A percentile compares a stretch with the other conserved stretches of the same genome.
Conservation (phyloP, 805 yeast species). For the Maudiozyma turicensis region DNA sequence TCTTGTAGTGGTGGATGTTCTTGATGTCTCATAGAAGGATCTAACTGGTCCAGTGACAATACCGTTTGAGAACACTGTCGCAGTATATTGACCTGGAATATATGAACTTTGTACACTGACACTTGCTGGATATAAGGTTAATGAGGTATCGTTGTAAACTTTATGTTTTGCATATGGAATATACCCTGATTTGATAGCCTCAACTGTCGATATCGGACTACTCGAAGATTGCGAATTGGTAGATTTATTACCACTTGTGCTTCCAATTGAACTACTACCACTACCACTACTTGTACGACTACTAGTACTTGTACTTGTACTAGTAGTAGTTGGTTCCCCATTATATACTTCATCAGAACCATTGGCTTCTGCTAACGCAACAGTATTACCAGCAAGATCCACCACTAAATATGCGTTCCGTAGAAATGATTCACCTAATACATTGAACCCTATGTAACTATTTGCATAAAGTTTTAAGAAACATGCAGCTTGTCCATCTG, state of each 20-base stretch:
- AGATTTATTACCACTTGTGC: neutral
- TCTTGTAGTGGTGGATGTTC: conserved; percentile 10
- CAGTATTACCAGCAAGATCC: conserved; percentile 44
- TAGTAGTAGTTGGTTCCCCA: neutral
- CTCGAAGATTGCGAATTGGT: neutral
- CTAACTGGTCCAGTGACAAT: conserved; percentile 23
- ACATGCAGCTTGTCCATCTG: conserved; percentile 51
- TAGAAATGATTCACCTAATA: conserved; percentile 52
- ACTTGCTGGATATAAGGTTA: conserved; percentile 1
- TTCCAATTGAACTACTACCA: neutral
- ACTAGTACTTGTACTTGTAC: neutral
- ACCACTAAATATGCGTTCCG: conserved; percentile 48
- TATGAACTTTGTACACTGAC: conserved; percentile 8
- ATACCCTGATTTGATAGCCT: conserved; percentile 32
- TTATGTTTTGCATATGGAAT: conserved; percentile 43
- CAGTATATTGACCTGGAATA: conserved; percentile 25
- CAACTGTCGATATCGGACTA: conserved; percentile 1
- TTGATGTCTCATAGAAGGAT: conserved; percentile 24
- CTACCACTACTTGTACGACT: neutral
- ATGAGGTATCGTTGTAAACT: conserved; percentile 14
- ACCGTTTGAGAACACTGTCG: conserved; percentile 25
- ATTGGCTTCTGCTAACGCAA: conserved; percentile 47
- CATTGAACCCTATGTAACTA: conserved; percentile 37
- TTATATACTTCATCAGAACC: conserved; percentile 33
- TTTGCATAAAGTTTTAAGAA: conserved; percentile 42